Conservation (phyloP, 495 filamentous ascomycete genomes). For the Tuber brumale region DNA sequence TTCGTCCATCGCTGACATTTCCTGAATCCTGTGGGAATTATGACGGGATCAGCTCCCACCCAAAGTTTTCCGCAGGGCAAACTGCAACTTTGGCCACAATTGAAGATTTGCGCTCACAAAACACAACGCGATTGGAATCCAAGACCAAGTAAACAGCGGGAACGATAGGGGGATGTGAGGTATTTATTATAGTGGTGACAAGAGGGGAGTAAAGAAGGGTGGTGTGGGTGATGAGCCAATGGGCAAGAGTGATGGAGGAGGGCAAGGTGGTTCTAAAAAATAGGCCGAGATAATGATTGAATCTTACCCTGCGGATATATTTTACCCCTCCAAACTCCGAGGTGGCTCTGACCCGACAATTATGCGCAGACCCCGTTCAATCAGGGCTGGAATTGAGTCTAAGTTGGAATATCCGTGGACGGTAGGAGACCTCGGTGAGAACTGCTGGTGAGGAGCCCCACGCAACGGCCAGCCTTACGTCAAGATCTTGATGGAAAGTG, state of each 20-base stretch:
- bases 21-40: background rate
- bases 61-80: background rate
- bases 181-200: conserved; percentile 1
- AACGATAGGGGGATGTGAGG: background rate
- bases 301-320: background rate
- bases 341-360: background rate
- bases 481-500: background rate
- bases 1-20: conserved; percentile 42
- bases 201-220: background rate
- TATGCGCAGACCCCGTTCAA: background rate
- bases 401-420: background rate
- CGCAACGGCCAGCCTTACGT: background rate
- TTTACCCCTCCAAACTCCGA: background rate
- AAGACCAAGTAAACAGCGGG: background rate
- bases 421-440: background rate
- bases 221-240: background rate
- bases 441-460: background rate
- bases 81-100: background rate
- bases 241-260: background rate
- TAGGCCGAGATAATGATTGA: background rate
- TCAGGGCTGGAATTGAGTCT: background rate
- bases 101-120: background rate
- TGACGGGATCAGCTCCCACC: background rate
- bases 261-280: background rate
- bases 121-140: background rate